A percentile compares a stretch with the other conserved stretches of the same genome.
Evolutionary conservation across 768 basidiomycete species (phyloP).

Genomic region (Termitomyces sp.): DNA sequence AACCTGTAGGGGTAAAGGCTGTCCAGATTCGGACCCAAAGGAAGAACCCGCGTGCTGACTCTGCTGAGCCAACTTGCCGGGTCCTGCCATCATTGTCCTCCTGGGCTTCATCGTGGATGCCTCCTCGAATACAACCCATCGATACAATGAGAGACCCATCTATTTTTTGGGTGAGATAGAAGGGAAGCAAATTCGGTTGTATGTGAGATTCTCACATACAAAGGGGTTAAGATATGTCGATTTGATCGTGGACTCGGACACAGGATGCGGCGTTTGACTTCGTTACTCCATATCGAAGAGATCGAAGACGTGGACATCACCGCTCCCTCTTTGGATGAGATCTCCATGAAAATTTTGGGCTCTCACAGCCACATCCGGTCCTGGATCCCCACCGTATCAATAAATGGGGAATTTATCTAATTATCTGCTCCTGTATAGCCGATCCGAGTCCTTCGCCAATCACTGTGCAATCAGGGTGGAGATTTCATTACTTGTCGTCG

Average conservation of each 20-base stretch:
- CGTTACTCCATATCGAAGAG: conserved; percentile 20
- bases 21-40: conserved; percentile 29
- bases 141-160: background rate
- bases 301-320: conserved; percentile 4
- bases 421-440: conserved; percentile 6
- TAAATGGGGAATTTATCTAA: conserved; percentile 19
- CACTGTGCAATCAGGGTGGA: conserved; percentile 12
- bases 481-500: conserved; percentile 10
- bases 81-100: conserved; percentile 23
- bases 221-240: conserved; percentile 7
- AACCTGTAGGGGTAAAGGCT: conserved; percentile 35
- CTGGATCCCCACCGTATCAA: conserved; percentile 21
- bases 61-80: conserved; percentile 24
- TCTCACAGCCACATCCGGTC: conserved; percentile 21
- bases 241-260: conserved; percentile 13
- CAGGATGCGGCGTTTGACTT: conserved; percentile 35
- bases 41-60: conserved; percentile 19
- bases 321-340: conserved; percentile 3
- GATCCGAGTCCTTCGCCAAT: conserved; percentile 19
- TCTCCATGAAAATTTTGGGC: conserved; percentile 12
- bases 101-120: background rate
- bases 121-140: background rate
- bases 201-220: background rate
- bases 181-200: background rate
- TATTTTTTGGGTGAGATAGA: background rate